These are phyloP conservation scores for Rossbeevera mucosa DNA, from an alignment of 768 basidiomycete genomes.

Conservation along the genomic window DNA sequence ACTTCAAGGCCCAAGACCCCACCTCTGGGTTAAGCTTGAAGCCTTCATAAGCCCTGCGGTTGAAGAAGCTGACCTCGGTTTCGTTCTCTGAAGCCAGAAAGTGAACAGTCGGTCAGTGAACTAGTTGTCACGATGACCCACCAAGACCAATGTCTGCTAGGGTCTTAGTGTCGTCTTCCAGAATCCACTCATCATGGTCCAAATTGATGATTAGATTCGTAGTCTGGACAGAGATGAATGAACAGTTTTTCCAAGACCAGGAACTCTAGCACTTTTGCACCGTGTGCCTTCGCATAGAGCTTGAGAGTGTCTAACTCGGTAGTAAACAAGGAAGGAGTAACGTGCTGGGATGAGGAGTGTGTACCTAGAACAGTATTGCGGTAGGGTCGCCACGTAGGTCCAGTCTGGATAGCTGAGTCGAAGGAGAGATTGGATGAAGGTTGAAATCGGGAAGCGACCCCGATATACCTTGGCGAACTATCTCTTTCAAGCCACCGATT, in stretches of 20 bases:
- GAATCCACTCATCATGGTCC: slow-evolving; percentile 92
- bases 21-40: slow-evolving; percentile 84
- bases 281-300: slow-evolving; percentile 91
- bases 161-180: slow-evolving; percentile 58
- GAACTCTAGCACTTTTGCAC: slow-evolving; percentile 64
- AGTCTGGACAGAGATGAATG: slow-evolving; percentile 48
- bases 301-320: slow-evolving; percentile 77
- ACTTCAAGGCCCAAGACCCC: no score
- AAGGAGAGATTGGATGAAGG: slow-evolving; percentile 7
- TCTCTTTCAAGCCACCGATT: slow-evolving; percentile 72
- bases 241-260: not conserved
- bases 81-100: slow-evolving; percentile 70
- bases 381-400: slow-evolving; percentile 87
- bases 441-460: not conserved
- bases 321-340: not conserved
- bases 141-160: slow-evolving; percentile 76
- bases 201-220: slow-evolving; percentile 98
- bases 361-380: slow-evolving; percentile 64
- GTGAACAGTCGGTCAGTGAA: not conserved
- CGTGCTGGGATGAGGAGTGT: not conserved
- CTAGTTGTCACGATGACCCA: slow-evolving; percentile 36
- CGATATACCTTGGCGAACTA: slow-evolving; percentile 56
- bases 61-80: slow-evolving; percentile 92
- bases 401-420: slow-evolving; percentile 60
- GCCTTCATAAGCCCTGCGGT: slow-evolving; percentile 63